Conservation (phyloP, 306 rosid species). For the Dryas alaskensis region DNA sequence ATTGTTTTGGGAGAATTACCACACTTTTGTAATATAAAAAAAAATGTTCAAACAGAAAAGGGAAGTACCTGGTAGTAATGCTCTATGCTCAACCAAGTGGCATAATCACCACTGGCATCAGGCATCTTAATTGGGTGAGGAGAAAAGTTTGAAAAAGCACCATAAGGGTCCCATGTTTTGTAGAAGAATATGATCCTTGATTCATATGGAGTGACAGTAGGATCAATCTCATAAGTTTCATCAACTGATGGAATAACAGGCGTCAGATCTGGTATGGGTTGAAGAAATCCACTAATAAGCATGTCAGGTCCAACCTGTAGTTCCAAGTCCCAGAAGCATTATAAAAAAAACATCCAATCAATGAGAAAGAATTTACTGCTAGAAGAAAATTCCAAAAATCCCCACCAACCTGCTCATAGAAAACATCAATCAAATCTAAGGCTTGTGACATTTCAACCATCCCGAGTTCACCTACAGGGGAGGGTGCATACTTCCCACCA, state of each 20-base stretch:
- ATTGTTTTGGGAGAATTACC: slow-evolving; percentile 8
- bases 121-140: slow-evolving; percentile 78
- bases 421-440: slow-evolving; percentile 70
- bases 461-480: slow-evolving; percentile 97
- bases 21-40: slow-evolving; percentile 15
- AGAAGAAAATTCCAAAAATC: background rate
- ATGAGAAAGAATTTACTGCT: background rate
- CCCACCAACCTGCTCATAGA: slow-evolving; percentile 69
- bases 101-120: slow-evolving; percentile 55
- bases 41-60: slow-evolving; percentile 17
- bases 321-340: slow-evolving; percentile 27
- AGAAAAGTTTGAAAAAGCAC: slow-evolving; percentile 87
- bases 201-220: slow-evolving; percentile 70
- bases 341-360: background rate
- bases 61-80: slow-evolving; percentile 90
- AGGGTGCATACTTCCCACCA: slow-evolving; percentile 83
- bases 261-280: slow-evolving; percentile 67
- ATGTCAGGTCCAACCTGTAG: slow-evolving; percentile 88
- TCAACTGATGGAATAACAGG: slow-evolving; percentile 78
- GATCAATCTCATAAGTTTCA: slow-evolving; percentile 80
- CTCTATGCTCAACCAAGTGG: slow-evolving; percentile 80
- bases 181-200: slow-evolving; percentile 73
- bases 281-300: slow-evolving; percentile 86
- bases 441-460: slow-evolving; percentile 99
- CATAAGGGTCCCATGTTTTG: slow-evolving; percentile 90